These are phyloP conservation scores for Helminthosporium solani DNA, from an alignment of 2,329 filamentous ascomycete genomes.

Conservation along the genomic window DNA sequence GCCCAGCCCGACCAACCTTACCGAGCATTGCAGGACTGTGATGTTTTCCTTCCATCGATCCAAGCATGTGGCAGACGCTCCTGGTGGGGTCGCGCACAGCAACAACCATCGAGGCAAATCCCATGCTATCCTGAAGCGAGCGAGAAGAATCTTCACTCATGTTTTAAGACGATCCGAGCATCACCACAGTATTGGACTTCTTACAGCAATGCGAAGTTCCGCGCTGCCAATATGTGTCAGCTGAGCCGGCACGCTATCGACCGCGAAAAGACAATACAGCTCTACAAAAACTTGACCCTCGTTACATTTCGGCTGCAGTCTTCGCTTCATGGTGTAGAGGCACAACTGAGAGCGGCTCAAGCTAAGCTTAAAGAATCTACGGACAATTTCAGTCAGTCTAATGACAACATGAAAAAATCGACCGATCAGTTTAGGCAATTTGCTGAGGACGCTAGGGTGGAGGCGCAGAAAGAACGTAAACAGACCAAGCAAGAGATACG, in stretches of 20 bases:
- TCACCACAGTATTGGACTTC: slow-evolving; percentile 63
- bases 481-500: slow-evolving; percentile 2
- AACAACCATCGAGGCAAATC: slow-evolving; percentile 15
- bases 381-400: background rate
- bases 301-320: slow-evolving; percentile 12
- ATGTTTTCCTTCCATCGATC: slow-evolving; percentile 48
- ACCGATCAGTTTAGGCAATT: slow-evolving; percentile 1
- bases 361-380: background rate
- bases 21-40: slow-evolving; percentile 53
- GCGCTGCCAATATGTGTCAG: slow-evolving; percentile 63
- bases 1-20: slow-evolving; percentile 45
- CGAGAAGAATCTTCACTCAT: slow-evolving; percentile 48
- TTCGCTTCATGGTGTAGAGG: background rate
- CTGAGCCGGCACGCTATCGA: slow-evolving; percentile 60
- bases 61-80: slow-evolving; percentile 30
- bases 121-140: slow-evolving; percentile 39
- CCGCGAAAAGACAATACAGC: slow-evolving; percentile 47
- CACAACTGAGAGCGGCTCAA: slow-evolving; percentile 1
- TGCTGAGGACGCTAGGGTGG: background rate
- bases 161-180: slow-evolving; percentile 55
- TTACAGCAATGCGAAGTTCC: slow-evolving; percentile 63
- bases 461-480: slow-evolving; percentile 1
- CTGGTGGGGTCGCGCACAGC: slow-evolving; percentile 18
- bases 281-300: slow-evolving; percentile 36
- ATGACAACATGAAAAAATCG: slow-evolving; percentile 1